These are phyloP conservation scores for Tilletia caries DNA, from an alignment of 1,284 basidiomycete genomes.

Conservation along the genomic window DNA sequence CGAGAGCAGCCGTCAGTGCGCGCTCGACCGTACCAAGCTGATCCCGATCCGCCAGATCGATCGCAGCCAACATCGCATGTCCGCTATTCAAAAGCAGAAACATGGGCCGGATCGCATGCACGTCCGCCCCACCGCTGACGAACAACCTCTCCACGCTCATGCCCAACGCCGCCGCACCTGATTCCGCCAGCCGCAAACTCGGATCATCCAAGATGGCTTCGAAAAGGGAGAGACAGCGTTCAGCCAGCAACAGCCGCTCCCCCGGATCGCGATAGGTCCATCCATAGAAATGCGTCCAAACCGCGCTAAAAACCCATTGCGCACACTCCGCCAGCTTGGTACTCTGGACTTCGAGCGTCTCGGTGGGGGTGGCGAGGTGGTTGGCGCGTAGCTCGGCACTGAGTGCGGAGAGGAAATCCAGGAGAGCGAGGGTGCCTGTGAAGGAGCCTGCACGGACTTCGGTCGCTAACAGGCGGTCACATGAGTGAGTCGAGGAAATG, in stretches of 20 bases:
- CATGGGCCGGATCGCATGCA: not conserved
- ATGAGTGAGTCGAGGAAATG: not conserved
- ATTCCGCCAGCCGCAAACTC: not conserved
- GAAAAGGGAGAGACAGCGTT: not conserved
- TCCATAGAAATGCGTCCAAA: not conserved
- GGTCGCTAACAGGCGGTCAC: not conserved
- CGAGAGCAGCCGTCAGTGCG: not conserved
- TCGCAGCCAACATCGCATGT: not conserved
- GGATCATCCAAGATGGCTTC: conserved; percentile 3
- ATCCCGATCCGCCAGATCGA: not conserved
- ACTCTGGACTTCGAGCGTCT: not conserved
- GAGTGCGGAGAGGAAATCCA: not conserved
- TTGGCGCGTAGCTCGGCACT: not conserved
- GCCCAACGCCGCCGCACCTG: not conserved
- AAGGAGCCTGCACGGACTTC: not conserved
- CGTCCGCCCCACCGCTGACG: not conserved
- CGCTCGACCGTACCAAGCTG: not conserved
- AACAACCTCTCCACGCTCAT: not conserved
- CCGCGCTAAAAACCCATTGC: not conserved
- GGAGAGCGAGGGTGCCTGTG: not conserved
- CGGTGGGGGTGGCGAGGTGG: not conserved
- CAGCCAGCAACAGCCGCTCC: conserved; percentile 4
- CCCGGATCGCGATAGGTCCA: not conserved
- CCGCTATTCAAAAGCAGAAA: not conserved
- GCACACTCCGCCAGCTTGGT: not conserved